Evolutionary conservation across 2,329 filamentous ascomycete species (phyloP).

Genomic region (Decorospora gaudefroyi): DNA sequence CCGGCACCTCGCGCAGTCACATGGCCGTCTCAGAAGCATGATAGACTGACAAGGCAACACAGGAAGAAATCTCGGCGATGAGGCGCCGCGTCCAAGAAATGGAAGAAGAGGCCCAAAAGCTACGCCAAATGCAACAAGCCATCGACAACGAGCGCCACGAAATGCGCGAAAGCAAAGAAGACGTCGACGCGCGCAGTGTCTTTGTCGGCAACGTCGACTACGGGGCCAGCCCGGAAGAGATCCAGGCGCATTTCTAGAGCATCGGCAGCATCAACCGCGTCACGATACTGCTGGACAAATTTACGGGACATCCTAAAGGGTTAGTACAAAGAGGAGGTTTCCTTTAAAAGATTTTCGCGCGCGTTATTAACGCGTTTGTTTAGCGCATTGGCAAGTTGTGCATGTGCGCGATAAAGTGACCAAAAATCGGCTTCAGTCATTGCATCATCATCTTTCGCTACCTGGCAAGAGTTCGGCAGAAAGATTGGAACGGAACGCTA

Average conservation of each 20-base stretch:
- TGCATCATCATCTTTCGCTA: constrained; percentile 50
- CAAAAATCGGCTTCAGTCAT: constrained; percentile 1
- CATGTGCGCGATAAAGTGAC: constrained; percentile 4
- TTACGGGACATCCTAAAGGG: constrained; percentile 99
- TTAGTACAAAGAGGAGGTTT: constrained; percentile 60
- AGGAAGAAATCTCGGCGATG: constrained; percentile 56
- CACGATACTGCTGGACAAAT: constrained; percentile 96
- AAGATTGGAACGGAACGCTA: constrained; percentile 61
- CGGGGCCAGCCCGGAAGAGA: constrained; percentile 93
- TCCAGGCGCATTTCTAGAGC: constrained; percentile 97
- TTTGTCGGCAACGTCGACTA: constrained; percentile 99
- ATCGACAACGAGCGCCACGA: constrained; percentile 85
- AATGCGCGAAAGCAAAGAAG: constrained; percentile 89
- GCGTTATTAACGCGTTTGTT: no score
- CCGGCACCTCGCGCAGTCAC: no score
- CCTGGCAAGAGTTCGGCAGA: constrained; percentile 60
- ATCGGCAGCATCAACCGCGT: constrained; percentile 97
- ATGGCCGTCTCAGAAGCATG: no score
- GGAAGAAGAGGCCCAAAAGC: constrained; percentile 61
- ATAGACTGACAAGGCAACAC: constrained; percentile 15
- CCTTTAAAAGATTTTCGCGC: constrained; percentile 36
- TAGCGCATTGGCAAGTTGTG: constrained; percentile 4
- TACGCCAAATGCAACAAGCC: constrained; percentile 60
- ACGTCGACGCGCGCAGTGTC: constrained; percentile 91
- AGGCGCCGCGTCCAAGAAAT: constrained; percentile 61